Percentiles rank a stretch among this genome's conserved stretches.
Evolutionary conservation across 108 stramenopile species (phyloP).

Genomic region (Tribonema minus): DNA sequence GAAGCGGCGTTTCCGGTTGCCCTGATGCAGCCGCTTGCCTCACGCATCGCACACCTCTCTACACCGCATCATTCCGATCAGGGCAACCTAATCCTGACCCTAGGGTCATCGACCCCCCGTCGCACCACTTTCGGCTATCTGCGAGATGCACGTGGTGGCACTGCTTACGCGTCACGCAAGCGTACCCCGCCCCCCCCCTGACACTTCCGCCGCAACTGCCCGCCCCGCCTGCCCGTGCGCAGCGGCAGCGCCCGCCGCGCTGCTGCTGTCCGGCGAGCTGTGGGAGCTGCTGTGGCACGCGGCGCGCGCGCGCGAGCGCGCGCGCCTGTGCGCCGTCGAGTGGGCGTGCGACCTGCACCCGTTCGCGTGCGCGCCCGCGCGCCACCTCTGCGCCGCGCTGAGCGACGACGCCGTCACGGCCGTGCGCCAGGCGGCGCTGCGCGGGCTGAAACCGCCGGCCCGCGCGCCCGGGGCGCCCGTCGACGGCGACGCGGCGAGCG

Average conservation of each 20-base stretch:
- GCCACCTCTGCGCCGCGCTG: conserved; percentile 27
- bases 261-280: conserved; percentile 12
- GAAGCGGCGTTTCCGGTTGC: too few species aligned
- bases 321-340: conserved; percentile 36
- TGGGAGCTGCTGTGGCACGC: conserved; percentile 38
- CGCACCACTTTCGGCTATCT: too few species aligned
- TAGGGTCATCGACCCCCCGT: too few species aligned
- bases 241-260: not conserved
- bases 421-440: conserved; percentile 19
- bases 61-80: too few species aligned
- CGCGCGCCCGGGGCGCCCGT: not conserved
- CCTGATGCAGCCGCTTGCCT: too few species aligned
- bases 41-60: too few species aligned
- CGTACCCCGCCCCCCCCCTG: too few species aligned
- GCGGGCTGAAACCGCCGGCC: conserved; percentile 26
- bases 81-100: too few species aligned
- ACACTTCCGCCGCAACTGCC: too few species aligned
- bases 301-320: conserved; percentile 18
- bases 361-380: conserved; percentile 18
- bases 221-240: not conserved
- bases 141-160: too few species aligned
- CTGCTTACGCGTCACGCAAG: too few species aligned
- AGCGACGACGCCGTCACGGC: conserved; percentile 37
- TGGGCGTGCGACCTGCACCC: conserved; percentile 42
- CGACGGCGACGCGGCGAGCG: not conserved